phyloP scores from a whole-genome alignment of 23 red algal genomes.

The Gracilaria gracilis region DNA sequence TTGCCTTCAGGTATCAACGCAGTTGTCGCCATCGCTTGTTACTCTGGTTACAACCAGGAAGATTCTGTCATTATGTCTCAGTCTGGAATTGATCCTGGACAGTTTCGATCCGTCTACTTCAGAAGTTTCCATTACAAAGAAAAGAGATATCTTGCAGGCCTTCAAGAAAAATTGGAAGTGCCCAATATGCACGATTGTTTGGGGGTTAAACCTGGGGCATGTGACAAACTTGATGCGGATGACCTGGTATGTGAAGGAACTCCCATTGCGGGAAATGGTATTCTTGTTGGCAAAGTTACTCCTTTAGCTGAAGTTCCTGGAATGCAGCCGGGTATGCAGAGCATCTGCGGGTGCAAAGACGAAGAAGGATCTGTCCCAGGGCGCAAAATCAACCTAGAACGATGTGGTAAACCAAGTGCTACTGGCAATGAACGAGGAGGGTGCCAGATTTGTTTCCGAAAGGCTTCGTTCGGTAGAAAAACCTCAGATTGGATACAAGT shows the following conservation, averaged over 20 bases:
- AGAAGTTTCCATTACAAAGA: slow-evolving; percentile 89
- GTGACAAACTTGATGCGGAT: slow-evolving; percentile 93
- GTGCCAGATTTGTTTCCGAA: slow-evolving; percentile 86
- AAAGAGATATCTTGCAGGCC: slow-evolving; percentile 75
- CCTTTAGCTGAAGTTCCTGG: slow-evolving; percentile 49
- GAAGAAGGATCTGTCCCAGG: slow-evolving; percentile 90
- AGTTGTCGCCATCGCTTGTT: slow-evolving; percentile 97
- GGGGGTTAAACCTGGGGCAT: slow-evolving; percentile 87
- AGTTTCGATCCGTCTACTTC: slow-evolving; percentile 97
- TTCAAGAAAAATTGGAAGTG: slow-evolving; percentile 83
- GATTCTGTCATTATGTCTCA: slow-evolving; percentile 99
- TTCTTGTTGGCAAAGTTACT: slow-evolving; percentile 93
- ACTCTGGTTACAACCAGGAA: slow-evolving; percentile 99
- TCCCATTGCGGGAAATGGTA: slow-evolving; percentile 80
- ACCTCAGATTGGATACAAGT: slow-evolving; percentile 99
- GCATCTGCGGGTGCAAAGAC: slow-evolving; percentile 74
- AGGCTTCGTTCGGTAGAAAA: slow-evolving; percentile 89
- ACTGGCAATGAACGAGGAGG: slow-evolving; percentile 85
- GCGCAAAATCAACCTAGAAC: slow-evolving; percentile 89
- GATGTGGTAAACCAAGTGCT: slow-evolving; percentile 97
- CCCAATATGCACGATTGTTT: slow-evolving; percentile 73
- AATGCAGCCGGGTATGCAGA: slow-evolving; percentile 26
- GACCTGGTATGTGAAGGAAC: slow-evolving; percentile 87
- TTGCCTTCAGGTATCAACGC: slow-evolving; percentile 99
- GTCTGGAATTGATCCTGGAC: slow-evolving; percentile 90